phyloP scores from a whole-genome alignment of 2,329 filamentous ascomycete species.

The Verticillium nonalfalfae region DNA sequence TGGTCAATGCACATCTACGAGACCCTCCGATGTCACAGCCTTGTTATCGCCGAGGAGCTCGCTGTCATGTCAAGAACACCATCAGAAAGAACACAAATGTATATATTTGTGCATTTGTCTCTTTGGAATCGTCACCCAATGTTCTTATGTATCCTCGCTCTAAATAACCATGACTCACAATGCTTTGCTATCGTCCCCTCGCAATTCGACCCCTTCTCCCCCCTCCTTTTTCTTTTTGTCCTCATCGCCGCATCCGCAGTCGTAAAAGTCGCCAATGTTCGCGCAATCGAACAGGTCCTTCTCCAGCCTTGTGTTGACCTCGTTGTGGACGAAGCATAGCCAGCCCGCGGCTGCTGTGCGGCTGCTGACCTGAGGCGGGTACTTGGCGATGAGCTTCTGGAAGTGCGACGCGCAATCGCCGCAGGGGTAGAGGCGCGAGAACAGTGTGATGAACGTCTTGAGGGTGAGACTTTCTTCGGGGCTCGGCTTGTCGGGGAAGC shows the following conservation, averaged over 20 bases:
- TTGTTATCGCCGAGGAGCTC: too few relatives aligned
- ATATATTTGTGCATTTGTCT: too few relatives aligned
- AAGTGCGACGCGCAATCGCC: conserved; percentile 66
- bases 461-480: conserved; percentile 56
- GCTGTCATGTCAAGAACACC: too few relatives aligned
- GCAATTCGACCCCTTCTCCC: conserved; percentile 14
- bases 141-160: too few relatives aligned
- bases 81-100: too few relatives aligned
- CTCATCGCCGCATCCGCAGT: conserved; percentile 66
- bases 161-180: background rate
- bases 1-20: too few relatives aligned
- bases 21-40: too few relatives aligned
- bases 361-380: conserved; percentile 58
- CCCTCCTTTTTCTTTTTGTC: conserved; percentile 34
- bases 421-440: conserved; percentile 64
- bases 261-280: conserved; percentile 64
- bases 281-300: conserved; percentile 60
- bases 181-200: background rate
- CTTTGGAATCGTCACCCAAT: too few relatives aligned
- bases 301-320: conserved; percentile 57
- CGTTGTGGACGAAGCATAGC: conserved; percentile 63
- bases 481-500: conserved; percentile 60
- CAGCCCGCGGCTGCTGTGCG: conserved; percentile 60
- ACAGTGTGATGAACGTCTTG: conserved; percentile 59
- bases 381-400: conserved; percentile 53